A percentile compares a stretch with the other conserved stretches of the same genome.
phyloP scores from a whole-genome alignment of 768 basidiomycete genomes.

The Amanita thiersii region DNA sequence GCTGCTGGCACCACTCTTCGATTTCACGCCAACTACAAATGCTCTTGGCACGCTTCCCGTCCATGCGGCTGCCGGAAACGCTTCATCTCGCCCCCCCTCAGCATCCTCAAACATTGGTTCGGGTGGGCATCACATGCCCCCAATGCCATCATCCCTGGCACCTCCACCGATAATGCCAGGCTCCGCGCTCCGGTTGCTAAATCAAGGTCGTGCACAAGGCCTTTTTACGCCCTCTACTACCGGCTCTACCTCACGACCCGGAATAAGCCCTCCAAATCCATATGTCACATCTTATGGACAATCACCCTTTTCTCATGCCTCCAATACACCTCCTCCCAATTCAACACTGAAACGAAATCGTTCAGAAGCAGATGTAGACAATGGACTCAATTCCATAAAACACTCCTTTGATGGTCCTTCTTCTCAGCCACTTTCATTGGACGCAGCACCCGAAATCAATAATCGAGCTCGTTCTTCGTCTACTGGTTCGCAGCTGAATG shows the following conservation, averaged over 20 bases:
- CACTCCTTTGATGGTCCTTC: slow-evolving; percentile 14
- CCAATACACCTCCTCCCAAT: slow-evolving; percentile 43
- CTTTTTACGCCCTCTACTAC: slow-evolving; percentile 83
- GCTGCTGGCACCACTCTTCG: slow-evolving; percentile 84
- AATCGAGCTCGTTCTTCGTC: slow-evolving; percentile 47
- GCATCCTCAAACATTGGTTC: slow-evolving; percentile 49
- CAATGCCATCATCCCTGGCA: slow-evolving; percentile 50
- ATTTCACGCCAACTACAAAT: slow-evolving; percentile 76
- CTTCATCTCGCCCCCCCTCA: slow-evolving; percentile 58
- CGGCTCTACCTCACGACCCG: slow-evolving; percentile 31
- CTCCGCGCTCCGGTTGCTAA: slow-evolving; percentile 73
- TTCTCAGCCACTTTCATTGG: slow-evolving; percentile 17
- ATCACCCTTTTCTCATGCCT: slow-evolving; percentile 35
- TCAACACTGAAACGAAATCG: slow-evolving; percentile 51
- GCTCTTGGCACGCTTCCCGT: slow-evolving; percentile 64
- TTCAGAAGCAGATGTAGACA: slow-evolving; percentile 58
- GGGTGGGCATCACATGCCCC: slow-evolving; percentile 33
- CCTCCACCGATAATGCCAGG: slow-evolving; percentile 86
- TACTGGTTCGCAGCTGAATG: slow-evolving; percentile 37
- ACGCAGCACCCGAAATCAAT: slow-evolving; percentile 24
- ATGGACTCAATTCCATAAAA: slow-evolving; percentile 13
- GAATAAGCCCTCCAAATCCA: slow-evolving; percentile 46
- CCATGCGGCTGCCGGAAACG: slow-evolving; percentile 33
- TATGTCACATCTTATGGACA: slow-evolving; percentile 38
- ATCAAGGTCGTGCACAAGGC: slow-evolving; percentile 82